Base-by-base conservation (phyloP, 331 rosid genomes). In the Quercus lobata region DNA sequence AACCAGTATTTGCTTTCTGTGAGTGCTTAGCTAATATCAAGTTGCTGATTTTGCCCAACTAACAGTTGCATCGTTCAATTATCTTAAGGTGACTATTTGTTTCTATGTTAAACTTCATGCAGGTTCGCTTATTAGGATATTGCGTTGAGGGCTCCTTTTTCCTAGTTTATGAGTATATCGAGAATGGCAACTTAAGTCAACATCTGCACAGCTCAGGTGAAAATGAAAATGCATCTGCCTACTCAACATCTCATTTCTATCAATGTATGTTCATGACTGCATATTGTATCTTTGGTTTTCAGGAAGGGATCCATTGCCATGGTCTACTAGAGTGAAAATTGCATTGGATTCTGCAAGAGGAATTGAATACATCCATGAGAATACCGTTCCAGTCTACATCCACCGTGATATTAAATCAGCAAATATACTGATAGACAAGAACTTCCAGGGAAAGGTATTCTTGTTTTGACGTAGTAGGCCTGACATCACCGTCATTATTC, bases 301-400 rank as follows among this genome's bases (percentile, higher is more conserved):
- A 88, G 87, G 76, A 68, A 81, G 86, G 84, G 94, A 91, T 54
- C 90, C 93, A 1, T 82, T 95, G 84, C 69, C 98, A 32, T 95
- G 99, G 99, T 72, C 91, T 80, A 78, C 76, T 49, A 91, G 99
- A 85, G 96, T 95, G 71, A 97, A 91, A 87, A 93, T 95, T 78
- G 99, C 97, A 7, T 80, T 93, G 37, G 99, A 95, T 85, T 80
- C 96, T 41, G 99, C 98, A 37, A 90, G 99, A 87, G 98, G 98
- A 75, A 89, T 95, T 5, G 98, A 91, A 86, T 95, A 93, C 86
- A 93, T 95, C 61, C 99, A 95, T 19, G 98, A 95, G 71, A 97
- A 95, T 55, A 93, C 98, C 19, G 98, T 93, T 79, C 99, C 98
- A 19, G 94, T 93, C 71, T 93, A 95, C 82, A 93, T 95, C 83